Evolutionary conservation across 768 basidiomycete genomes (phyloP), one percentile per base, ranked within the genome.

Genomic region (Suillus alpinus): DNA sequence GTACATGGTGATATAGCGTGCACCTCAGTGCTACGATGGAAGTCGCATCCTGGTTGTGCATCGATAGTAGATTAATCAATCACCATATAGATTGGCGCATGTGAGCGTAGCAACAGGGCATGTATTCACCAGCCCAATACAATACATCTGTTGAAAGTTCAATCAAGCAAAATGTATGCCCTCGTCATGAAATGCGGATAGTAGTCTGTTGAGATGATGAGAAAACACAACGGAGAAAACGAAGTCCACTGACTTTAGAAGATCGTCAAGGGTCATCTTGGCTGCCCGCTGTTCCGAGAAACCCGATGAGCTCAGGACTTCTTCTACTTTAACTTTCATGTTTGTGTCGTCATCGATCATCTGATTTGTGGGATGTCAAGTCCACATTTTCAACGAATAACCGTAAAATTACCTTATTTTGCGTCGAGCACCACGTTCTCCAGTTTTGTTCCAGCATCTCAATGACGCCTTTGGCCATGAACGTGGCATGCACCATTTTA

Each of bases 391-490:
- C n/a, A n/a, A n/a, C n/a, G n/a, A n/a, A n/a, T n/a, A n/a, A n/a
- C n/a, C n/a, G n/a, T n/a, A n/a, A n/a, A n/a, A n/a, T n/a, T n/a
- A n/a, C n/a, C n/a, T n/a, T n/a, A n/a, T n/a, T n/a, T n/a, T 89
- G 87, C 68, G 91, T 82, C 3, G 94, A 86, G 69, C 91, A 87
- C 93, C 93, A 96, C 32, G 95, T 96, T 75, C 86, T 85, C 80
- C 90, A 90, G 72, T 98, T 98, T 67, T 86, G 85, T 74, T 96
- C 95, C 63, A 98, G 75, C 91, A 98, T 92, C 67, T 94, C 91
- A 73, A 91, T 82, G 34, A 99, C 94, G 6, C 95, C 96, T 71
- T 93, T 18, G n/a, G 95, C 95, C 80, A 85, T 84, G 71, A 99
- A 98, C 66, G 87, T 92, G 10, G 89, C 94, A 67, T 94, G 86